Base-by-base conservation (phyloP, 1,139 yeast genomes). In the Saccharomycopsis hybrid region DNA sequence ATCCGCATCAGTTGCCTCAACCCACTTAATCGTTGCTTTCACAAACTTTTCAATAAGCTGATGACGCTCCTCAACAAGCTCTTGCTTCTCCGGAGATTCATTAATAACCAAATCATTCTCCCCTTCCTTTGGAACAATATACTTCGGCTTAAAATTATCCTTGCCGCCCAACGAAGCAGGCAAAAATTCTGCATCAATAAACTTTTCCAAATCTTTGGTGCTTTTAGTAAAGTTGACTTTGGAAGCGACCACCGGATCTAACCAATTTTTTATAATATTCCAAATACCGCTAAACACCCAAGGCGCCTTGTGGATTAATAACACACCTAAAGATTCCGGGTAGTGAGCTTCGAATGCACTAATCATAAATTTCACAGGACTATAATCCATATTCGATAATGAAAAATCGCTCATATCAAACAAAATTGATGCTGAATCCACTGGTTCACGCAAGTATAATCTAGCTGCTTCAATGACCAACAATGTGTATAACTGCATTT, bases 201-300 rank as follows among this genome's bases (percentile, higher is more conserved):
- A 77, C 57, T 80, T 70, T 47, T 70, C 71, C 57, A 88, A 66
- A 54, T 87, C 95, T 47, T 76, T 72, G 11, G 67, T 59, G 49
- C 69, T 69, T 59, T 80, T 79, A 30, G 95, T 85, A 66, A 88
- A 88, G 29, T 76, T 73, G 57, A 88, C 82, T 66, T 86, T 88
- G 31, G 86, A 72, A 0, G 94, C 95, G 43, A 88, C 94, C 7
- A 82, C 90, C 1, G 96, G 96, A 61, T 88, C 95, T 52, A 88
- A 70, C 95, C 95, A 87, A 57, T 79, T 81, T 64, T 83, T 86
- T 60, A 88, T 80, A 57, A 87, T 75, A 55, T 80, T 81, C 96
- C 96, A 88, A 56, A 87, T 83, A 33, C 94, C 86, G 55, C 82
- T 77, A 70, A 88, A 88, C 44, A 88, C 75, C 94, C 95, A 85